phyloP scores from a whole-genome alignment of 352 stramenopile species.

The Globisporangium radiosum region DNA sequence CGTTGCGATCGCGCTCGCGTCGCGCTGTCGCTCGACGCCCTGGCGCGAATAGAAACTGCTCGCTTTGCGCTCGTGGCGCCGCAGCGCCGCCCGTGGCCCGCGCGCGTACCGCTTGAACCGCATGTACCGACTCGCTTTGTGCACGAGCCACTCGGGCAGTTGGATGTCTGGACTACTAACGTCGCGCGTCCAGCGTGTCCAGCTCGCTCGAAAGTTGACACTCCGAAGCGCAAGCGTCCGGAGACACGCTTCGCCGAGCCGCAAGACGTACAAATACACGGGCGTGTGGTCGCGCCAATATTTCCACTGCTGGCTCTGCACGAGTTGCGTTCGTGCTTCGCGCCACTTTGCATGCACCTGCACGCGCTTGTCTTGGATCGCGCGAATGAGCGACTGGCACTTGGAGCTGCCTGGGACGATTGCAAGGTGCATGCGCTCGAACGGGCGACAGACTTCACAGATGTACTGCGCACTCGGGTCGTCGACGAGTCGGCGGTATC shows the following conservation, averaged over 20 bases:
- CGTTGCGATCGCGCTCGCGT: constrained; percentile 56
- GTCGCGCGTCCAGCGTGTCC: constrained; percentile 25
- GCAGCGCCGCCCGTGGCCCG: constrained; percentile 47
- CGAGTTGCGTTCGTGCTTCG: constrained; percentile 51
- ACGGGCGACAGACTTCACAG: constrained; percentile 57
- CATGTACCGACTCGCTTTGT: constrained; percentile 76
- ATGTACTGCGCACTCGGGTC: constrained; percentile 69
- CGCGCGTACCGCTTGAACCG: constrained; percentile 81
- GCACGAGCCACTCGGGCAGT: constrained; percentile 59
- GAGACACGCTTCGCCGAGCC: constrained; percentile 79
- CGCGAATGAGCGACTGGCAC: constrained; percentile 60
- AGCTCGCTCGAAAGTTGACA: constrained; percentile 71
- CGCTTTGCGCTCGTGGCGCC: constrained; percentile 55
- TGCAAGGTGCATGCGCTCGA: constrained; percentile 46
- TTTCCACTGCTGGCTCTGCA: constrained; percentile 58
- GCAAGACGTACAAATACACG: constrained; percentile 79
- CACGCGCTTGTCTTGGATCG: constrained; percentile 61
- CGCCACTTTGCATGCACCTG: constrained; percentile 62
- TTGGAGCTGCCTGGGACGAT: constrained; percentile 37
- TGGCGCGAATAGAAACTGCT: constrained; percentile 78
- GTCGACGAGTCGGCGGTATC: constrained; percentile 59
- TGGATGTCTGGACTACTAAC: constrained; percentile 3
- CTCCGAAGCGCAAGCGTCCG: constrained; percentile 71
- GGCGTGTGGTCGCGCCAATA: constrained; percentile 64
- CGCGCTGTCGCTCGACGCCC: constrained; percentile 47